These are phyloP conservation scores for Xylaria arbuscula DNA, from an alignment of 2,329 filamentous ascomycete genomes.

Conservation along the genomic window DNA sequence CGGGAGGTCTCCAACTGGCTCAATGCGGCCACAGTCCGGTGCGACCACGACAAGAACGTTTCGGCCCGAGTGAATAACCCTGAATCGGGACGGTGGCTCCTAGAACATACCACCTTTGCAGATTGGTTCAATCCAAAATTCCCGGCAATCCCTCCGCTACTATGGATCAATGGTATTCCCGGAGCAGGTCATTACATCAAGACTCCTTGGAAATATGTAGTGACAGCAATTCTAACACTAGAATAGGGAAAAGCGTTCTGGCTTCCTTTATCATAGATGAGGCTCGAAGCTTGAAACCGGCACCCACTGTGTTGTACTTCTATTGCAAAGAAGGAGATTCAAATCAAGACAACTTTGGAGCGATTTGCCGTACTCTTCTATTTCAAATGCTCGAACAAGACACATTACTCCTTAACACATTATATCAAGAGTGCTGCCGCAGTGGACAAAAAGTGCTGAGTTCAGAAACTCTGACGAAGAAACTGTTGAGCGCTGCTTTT, in stretches of 20 bases:
- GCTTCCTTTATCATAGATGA: slow-evolving; percentile 50
- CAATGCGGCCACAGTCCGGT: slow-evolving; percentile 20
- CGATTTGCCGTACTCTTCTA: slow-evolving; percentile 39
- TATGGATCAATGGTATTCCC: slow-evolving; percentile 46
- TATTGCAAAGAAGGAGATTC: slow-evolving; percentile 48
- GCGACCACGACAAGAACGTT: slow-evolving; percentile 18
- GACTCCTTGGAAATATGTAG: no score
- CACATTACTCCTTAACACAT: slow-evolving; percentile 31
- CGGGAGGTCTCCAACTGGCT: slow-evolving; percentile 33
- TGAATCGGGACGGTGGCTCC: slow-evolving; percentile 42
- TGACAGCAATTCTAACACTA: slow-evolving; percentile 4
- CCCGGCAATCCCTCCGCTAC: slow-evolving; percentile 36
- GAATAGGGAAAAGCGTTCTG: slow-evolving; percentile 50
- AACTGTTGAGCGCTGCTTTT: slow-evolving; percentile 45
- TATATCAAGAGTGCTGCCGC: slow-evolving; percentile 32
- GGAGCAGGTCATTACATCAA: slow-evolving; percentile 44
- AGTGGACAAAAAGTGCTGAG: slow-evolving; percentile 27
- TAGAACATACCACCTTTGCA: slow-evolving; percentile 34
- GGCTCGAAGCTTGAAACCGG: slow-evolving; percentile 30
- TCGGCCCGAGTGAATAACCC: slow-evolving; percentile 32
- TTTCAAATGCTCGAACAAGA: slow-evolving; percentile 32
- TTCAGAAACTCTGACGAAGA: slow-evolving; percentile 36
- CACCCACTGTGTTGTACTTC: slow-evolving; percentile 45
- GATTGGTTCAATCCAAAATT: slow-evolving; percentile 40
- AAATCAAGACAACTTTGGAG: slow-evolving; percentile 42